Conservation (phyloP, 306 rosid genomes). For the Senna tora region DNA sequence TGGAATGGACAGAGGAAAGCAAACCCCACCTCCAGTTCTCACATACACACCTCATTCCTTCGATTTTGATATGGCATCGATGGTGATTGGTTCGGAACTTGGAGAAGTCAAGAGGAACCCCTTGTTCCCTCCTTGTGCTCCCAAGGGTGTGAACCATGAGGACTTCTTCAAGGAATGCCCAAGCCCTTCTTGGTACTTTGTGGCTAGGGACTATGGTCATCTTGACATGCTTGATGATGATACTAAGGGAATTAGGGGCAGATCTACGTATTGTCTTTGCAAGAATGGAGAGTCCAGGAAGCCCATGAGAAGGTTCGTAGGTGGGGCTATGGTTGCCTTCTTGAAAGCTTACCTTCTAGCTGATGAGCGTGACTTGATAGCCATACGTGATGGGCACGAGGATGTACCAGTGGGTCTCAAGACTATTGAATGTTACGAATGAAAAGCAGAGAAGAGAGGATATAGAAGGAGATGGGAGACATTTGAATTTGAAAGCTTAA, state of each 20-base stretch:
- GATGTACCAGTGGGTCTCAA: conserved; percentile 56
- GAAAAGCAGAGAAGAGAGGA: conserved; percentile 23
- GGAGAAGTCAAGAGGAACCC: conserved; percentile 64
- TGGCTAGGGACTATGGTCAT: conserved; percentile 78
- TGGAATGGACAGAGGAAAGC: conserved; percentile 73
- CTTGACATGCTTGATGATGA: conserved; percentile 82
- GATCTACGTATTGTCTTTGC: conserved; percentile 60
- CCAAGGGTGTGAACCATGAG: conserved; percentile 76
- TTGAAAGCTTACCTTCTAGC: conserved; percentile 63
- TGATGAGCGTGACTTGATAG: conserved; percentile 51
- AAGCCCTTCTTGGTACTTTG: conserved; percentile 65
- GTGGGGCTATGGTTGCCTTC: conserved; percentile 80
- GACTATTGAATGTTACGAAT: conserved; percentile 41
- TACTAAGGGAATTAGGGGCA: conserved; percentile 72
- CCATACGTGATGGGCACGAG: conserved; percentile 48
- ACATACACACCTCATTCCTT: conserved; percentile 69
- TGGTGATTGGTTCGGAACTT: conserved; percentile 75
- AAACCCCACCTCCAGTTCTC: conserved; percentile 86
- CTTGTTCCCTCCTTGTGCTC: conserved; percentile 83
- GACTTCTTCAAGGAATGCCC: conserved; percentile 69
- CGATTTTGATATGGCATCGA: conserved; percentile 56
- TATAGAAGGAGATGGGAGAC: neutral
- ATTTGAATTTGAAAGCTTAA: too few relatives aligned
- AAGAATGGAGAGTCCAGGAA: conserved; percentile 73
- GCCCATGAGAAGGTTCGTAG: conserved; percentile 90